Base-by-base conservation (phyloP, 2,329 filamentous ascomycete species). In the Ascocoryne sarcoides region DNA sequence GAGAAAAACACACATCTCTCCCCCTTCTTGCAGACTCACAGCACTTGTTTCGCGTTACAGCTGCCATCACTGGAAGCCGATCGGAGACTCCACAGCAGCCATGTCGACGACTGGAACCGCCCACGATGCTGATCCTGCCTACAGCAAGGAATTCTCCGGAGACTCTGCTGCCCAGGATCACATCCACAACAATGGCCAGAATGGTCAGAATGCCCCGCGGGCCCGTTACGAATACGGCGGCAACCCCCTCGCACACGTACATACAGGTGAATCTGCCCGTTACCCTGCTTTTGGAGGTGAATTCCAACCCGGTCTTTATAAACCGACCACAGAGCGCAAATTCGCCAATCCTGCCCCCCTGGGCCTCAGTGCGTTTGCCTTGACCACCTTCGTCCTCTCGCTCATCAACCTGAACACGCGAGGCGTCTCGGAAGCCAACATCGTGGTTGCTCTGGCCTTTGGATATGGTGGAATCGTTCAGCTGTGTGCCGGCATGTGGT, bases 391-490 rank as follows among this genome's bases (percentile, higher is more conserved):
- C 59, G 65, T 79, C 28, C 65, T 80, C 44, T 73, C 70, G 33
- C 60, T 69, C 42, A 67, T 79, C 61, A 79, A 79, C 58, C 62
- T 77, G 58, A 62, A 65, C 14, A 61, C 71, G 3, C 61, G 64
- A 3, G 62, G 63, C 39, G 59, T 77, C 21, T 53, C 56, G 1
- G 52, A 52, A 17, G 70, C 72, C 2, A 75, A 69, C 51, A 66
- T 79, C 23, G 70, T 79, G 29, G 62, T 79, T 32, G 68, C 65
- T 12, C 58, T 71, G 15, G 74, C 75, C 5, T 75, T 72, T 52
- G 76, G 66, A 39, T 82, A 82, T 58, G 79, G 79, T 58, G 79
- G 79, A 43, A 64, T 81, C 5, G 70, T 82, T n/a, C 79, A 84
- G 59, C 63, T 83, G 55, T 63, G 82, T 37, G 76, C 78, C 34